phyloP scores from a whole-genome alignment of 75 land plant species.

The Picea sitchensis region DNA sequence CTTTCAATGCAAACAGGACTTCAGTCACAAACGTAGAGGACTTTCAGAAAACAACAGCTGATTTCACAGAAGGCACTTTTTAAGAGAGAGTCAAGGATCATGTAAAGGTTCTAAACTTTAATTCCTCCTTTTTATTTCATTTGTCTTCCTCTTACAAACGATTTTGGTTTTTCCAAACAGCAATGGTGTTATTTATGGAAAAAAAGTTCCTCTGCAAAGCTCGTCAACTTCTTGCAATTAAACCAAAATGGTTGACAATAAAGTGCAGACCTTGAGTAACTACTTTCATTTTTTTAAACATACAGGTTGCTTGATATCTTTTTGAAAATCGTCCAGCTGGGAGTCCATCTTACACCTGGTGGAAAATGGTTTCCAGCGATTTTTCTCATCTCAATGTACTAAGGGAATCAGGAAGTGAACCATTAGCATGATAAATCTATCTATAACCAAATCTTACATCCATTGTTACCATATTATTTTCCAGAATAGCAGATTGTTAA shows the following conservation, averaged over 20 bases:
- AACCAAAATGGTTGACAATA: background rate
- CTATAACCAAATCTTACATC: background rate
- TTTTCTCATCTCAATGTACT: conserved; percentile 3
- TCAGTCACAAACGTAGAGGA: conserved; percentile 23
- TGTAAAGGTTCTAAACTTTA: background rate
- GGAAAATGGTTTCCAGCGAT: background rate
- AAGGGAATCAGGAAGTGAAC: background rate
- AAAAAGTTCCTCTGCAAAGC: background rate
- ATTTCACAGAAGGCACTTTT: conserved; percentile 16
- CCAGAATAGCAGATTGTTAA: conserved; percentile 1
- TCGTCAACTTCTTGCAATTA: background rate
- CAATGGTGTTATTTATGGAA: background rate
- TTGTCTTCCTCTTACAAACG: background rate
- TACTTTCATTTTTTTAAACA: background rate
- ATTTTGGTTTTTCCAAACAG: background rate
- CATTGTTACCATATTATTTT: background rate
- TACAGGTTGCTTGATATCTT: background rate
- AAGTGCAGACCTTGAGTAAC: background rate
- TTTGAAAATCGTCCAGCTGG: background rate
- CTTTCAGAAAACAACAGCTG: conserved; percentile 9
- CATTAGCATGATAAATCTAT: background rate
- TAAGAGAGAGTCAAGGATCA: conserved; percentile 18
- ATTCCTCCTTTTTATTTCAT: background rate
- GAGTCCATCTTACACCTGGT: background rate
- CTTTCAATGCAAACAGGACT: conserved; percentile 27